phyloP scores from a whole-genome alignment of 768 basidiomycete species.

The Mycena amicta region DNA sequence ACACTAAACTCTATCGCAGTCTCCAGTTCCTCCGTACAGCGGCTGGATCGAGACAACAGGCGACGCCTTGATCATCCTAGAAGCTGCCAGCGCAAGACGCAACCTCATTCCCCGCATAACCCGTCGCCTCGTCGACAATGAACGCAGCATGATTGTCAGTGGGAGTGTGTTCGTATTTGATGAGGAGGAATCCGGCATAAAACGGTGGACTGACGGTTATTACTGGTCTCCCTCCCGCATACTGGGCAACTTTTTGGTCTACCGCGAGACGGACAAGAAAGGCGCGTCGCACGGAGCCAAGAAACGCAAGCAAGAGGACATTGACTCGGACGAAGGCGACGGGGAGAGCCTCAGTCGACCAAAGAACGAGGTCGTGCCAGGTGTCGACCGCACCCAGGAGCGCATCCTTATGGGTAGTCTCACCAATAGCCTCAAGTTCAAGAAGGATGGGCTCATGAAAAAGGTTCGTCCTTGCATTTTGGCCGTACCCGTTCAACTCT shows the following conservation, averaged over 20 bases:
- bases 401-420: conserved; percentile 85
- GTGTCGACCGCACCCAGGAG: conserved; percentile 75
- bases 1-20: background rate
- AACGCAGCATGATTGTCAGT: conserved; percentile 89
- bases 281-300: conserved; percentile 58
- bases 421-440: conserved; percentile 94
- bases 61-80: conserved; percentile 95
- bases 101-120: conserved; percentile 93
- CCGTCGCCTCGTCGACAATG: conserved; percentile 87
- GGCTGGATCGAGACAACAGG: conserved; percentile 96
- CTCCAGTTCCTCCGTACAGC: conserved; percentile 71
- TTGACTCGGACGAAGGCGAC: conserved; percentile 32
- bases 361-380: conserved; percentile 51
- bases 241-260: conserved; percentile 92
- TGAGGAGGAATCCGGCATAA: conserved; percentile 96
- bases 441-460: conserved; percentile 92
- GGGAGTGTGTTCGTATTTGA: conserved; percentile 98
- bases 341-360: conserved; percentile 64
- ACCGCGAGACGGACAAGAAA: conserved; percentile 90
- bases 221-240: conserved; percentile 95
- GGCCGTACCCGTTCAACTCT: too few relatives aligned
- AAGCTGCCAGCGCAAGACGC: conserved; percentile 86
- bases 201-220: conserved; percentile 97
- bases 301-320: conserved; percentile 27
- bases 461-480: conserved; percentile 70